Base-by-base conservation (phyloP, 805 yeast species). In the Scheffersomyces ergatensis region DNA sequence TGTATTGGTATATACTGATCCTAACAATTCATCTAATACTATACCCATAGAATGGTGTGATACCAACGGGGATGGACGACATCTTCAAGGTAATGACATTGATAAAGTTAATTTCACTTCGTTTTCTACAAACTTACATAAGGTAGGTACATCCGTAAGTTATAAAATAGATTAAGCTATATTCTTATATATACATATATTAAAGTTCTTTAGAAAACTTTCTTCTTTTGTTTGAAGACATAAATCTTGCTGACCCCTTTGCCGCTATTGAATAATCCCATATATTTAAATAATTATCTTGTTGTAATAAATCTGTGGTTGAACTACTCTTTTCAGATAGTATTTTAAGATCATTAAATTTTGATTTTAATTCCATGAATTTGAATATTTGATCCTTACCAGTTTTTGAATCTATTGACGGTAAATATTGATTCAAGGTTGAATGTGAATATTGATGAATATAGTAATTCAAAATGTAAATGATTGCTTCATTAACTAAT, bases 1-100 rank as follows among this genome's bases (percentile, higher is more conserved):
- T 53, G 92, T 90, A 1, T 65, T 89, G 39, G 96, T 89, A 0
- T 85, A 83, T 54, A 85, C 96, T 0, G 85, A 83, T 49, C 82
- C 84, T 1, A 64, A 66, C 29, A 57, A 60, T 36, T 54, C 54
- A 20, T 42, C 62, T 4, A 77, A 83, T 3, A 73, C 73, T 38
- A 82, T 85, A 2, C 95, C 96, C 0, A 63, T 72, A 11, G 95
- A 87, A 51, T 89, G 97, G 97, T 78, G 80, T 9, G 96, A 89
- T 57, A 76, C 89, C 2, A 47, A 62, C 35, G 70, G 69, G 2
- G 87, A 82, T 51, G 71, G 78, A 2, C 76, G 77, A 48, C 74
- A 77, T 33, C 65, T 81, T 6, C 66, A 64, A 8, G 79, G 81
- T 29, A 60, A 58, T 12, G 75, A 76, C 2, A 65, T 69, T 2